phyloP scores from a whole-genome alignment of 495 filamentous ascomycete species.

The Penicillium desertorum region DNA sequence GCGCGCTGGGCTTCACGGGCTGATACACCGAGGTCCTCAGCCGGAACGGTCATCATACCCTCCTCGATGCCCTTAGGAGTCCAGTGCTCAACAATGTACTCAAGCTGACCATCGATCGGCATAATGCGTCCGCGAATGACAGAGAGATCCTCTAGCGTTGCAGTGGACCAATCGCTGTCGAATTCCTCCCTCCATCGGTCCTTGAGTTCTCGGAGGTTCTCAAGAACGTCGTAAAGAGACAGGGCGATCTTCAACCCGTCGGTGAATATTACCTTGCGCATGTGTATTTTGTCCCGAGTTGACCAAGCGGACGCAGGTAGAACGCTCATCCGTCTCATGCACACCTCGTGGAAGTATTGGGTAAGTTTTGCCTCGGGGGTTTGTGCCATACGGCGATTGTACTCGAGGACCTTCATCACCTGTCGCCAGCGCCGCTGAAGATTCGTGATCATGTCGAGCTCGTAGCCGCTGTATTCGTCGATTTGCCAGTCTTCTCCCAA shows the following conservation, averaged over 20 bases:
- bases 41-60: background rate
- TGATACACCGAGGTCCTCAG: background rate
- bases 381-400: background rate
- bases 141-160: conserved; percentile 20
- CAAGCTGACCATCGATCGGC: conserved; percentile 4
- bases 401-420: conserved; percentile 1
- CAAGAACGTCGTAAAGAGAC: background rate
- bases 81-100: conserved; percentile 7
- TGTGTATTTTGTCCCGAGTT: conserved; percentile 1
- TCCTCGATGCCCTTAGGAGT: conserved; percentile 10
- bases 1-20: conserved; percentile 11
- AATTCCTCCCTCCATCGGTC: conserved; percentile 1
- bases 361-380: conserved; percentile 5
- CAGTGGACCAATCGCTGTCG: background rate
- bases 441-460: conserved; percentile 11
- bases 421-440: conserved; percentile 16
- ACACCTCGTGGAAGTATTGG: background rate
- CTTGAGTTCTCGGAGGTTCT: conserved; percentile 1
- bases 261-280: conserved; percentile 17
- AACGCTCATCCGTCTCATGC: background rate
- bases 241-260: conserved; percentile 5
- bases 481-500: background rate
- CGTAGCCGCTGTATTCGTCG: conserved; percentile 10
- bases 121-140: conserved; percentile 4
- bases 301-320: background rate